Percentiles rank a stretch among this genome's conserved stretches.
phyloP scores from a whole-genome alignment of 179 eudicot genomes.

The Silene vulgaris region DNA sequence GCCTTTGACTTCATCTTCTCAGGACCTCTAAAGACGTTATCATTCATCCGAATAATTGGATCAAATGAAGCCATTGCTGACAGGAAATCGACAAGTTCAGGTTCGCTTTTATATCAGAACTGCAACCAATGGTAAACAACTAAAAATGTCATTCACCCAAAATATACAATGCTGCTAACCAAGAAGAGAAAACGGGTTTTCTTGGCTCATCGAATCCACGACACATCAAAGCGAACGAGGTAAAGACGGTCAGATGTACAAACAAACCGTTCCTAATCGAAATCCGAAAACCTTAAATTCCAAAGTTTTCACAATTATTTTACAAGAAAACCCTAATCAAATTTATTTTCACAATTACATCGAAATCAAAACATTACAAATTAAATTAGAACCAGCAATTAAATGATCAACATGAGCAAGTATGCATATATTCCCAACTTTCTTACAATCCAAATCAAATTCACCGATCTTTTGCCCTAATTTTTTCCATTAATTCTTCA shows the following conservation, averaged over 20 bases:
- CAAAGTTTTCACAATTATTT: neutral
- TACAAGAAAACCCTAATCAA: neutral
- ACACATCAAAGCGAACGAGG: neutral
- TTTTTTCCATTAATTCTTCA: no score
- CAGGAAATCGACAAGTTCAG: slow-evolving; percentile 12
- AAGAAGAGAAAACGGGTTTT: neutral
- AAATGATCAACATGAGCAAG: no score
- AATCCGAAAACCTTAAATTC: neutral
- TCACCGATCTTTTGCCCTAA: no score
- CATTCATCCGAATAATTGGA: slow-evolving; percentile 26
- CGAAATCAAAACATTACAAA: neutral
- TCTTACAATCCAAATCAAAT: no score
- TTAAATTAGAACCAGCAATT: no score
- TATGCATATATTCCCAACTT: no score
- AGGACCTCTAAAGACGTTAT: slow-evolving; percentile 25
- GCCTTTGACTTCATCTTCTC: slow-evolving; percentile 22
- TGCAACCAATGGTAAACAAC: slow-evolving; percentile 12
- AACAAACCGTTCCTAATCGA: neutral
- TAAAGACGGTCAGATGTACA: neutral
- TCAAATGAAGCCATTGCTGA: slow-evolving; percentile 27
- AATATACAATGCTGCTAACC: neutral
- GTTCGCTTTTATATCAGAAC: slow-evolving; percentile 12
- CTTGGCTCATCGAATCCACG: neutral
- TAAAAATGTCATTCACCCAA: neutral
- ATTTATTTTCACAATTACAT: neutral